These are phyloP conservation scores for Neonectria neomacrospora DNA, from an alignment of 2,329 filamentous ascomycete species.

Conservation along the genomic window DNA sequence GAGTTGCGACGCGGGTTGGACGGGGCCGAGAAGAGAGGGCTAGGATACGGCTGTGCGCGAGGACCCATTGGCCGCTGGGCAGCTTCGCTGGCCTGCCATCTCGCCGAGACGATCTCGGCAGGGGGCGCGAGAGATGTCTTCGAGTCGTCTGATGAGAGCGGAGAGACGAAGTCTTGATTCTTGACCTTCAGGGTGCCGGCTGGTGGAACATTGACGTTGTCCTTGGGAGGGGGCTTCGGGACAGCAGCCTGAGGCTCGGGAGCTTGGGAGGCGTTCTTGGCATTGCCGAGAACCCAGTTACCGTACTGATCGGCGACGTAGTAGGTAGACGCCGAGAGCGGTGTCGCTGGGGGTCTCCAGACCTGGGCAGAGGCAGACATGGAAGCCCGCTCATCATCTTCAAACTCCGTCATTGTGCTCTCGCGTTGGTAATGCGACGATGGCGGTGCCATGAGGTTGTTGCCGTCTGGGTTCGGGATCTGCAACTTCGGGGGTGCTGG, in stretches of 20 bases:
- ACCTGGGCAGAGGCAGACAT: constrained; percentile 54
- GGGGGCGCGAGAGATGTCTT: constrained; percentile 41
- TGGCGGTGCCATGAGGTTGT: constrained; percentile 10
- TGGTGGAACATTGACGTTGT: constrained; percentile 27
- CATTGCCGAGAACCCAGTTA: constrained; percentile 63
- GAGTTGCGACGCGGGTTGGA: constrained; percentile 37
- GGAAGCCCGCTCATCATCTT: constrained; percentile 59
- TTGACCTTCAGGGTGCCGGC: constrained; percentile 12
- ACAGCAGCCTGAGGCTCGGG: constrained; percentile 37
- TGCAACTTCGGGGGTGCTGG: constrained; percentile 44
- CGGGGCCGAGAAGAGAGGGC: constrained; percentile 41
- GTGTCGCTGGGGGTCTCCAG: constrained; percentile 61
- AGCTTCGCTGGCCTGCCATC: constrained; percentile 31
- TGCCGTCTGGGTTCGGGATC: constrained; percentile 39
- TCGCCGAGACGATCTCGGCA: constrained; percentile 47
- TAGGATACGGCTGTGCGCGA: constrained; percentile 31
- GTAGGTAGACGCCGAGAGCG: constrained; percentile 57
- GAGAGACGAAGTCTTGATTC: not conserved
- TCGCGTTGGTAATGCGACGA: constrained; percentile 46
- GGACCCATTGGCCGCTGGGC: constrained; percentile 33
- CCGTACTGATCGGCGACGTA: constrained; percentile 64
- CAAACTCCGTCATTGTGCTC: constrained; percentile 63
- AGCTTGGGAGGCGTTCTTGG: constrained; percentile 44
- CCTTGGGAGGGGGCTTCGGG: constrained; percentile 36
- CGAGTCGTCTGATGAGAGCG: constrained; percentile 2